phyloP scores from a whole-genome alignment of 805 yeast species.

The Candida koratica region DNA sequence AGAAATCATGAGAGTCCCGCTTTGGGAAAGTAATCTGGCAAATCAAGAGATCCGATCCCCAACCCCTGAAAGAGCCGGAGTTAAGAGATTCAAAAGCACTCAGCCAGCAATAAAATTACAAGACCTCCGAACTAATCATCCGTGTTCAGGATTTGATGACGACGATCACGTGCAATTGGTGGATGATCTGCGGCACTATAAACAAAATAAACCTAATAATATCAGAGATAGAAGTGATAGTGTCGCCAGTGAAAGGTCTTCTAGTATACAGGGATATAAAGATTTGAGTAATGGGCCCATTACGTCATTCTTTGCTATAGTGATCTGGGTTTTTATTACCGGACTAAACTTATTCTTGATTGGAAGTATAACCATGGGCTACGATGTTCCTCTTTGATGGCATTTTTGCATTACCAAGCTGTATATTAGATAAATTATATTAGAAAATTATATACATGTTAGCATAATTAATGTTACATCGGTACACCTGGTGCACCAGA shows the following conservation, averaged over 20 bases:
- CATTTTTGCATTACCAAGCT: no score
- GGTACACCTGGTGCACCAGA: no score
- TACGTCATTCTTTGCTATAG: slow-evolving; percentile 50
- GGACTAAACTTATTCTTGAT: slow-evolving; percentile 69
- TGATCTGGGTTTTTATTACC: slow-evolving; percentile 69
- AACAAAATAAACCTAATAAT: slow-evolving; percentile 12
- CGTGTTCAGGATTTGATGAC: slow-evolving; percentile 40
- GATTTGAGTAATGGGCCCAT: slow-evolving; percentile 70
- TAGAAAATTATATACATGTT: no score
- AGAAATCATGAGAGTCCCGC: slow-evolving; percentile 58
- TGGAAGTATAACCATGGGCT: slow-evolving; percentile 27
- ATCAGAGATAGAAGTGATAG: slow-evolving; percentile 13
- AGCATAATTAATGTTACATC: no score
- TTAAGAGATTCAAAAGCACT: slow-evolving; percentile 25
- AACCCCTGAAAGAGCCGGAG: not conserved
- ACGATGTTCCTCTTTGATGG: slow-evolving; percentile 24
- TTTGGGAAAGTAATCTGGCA: slow-evolving; percentile 27
- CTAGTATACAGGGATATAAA: slow-evolving; percentile 31
- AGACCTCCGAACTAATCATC: slow-evolving; percentile 38
- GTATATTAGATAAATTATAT: not conserved
- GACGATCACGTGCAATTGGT: slow-evolving; percentile 19
- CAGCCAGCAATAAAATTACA: slow-evolving; percentile 41
- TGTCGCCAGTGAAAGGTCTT: slow-evolving; percentile 14
- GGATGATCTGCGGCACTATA: slow-evolving; percentile 9
- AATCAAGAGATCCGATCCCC: slow-evolving; percentile 13